Evolutionary conservation across 768 basidiomycete genomes (phyloP).

Genomic region (Mycena leptocephala): DNA sequence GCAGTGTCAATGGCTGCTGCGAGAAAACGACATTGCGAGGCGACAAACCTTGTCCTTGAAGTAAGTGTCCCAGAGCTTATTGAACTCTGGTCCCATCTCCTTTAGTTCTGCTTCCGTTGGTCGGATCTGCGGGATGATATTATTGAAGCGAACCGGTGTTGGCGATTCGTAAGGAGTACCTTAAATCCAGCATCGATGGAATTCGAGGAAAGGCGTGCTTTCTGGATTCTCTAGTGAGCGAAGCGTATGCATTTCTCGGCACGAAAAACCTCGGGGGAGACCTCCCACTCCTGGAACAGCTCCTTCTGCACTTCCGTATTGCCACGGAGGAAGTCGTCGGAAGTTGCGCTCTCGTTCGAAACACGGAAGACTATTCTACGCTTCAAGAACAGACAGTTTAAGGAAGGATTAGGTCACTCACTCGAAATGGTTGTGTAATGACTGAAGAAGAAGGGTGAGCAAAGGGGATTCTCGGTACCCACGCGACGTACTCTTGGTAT

Average conservation of each 20-base stretch:
- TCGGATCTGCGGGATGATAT: slow-evolving; percentile 64
- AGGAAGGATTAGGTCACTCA: slow-evolving; percentile 45
- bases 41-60: slow-evolving; percentile 74
- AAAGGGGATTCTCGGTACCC: not conserved
- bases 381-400: slow-evolving; percentile 20
- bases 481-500: slow-evolving; percentile 68
- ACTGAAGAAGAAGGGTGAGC: slow-evolving; percentile 18
- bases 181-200: slow-evolving; percentile 85
- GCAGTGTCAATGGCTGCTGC: no score
- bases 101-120: slow-evolving; percentile 80
- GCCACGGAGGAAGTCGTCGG: slow-evolving; percentile 82
- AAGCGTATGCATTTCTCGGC: no score
- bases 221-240: slow-evolving; percentile 74
- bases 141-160: not conserved
- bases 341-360: slow-evolving; percentile 73
- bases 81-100: slow-evolving; percentile 87
- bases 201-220: slow-evolving; percentile 79
- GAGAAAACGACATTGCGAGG: not conserved
- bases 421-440: slow-evolving; percentile 81
- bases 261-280: slow-evolving; percentile 48
- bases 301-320: slow-evolving; percentile 72
- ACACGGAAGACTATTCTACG: slow-evolving; percentile 73
- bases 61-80: slow-evolving; percentile 76
- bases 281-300: slow-evolving; percentile 41
- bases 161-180: slow-evolving; percentile 45